Conservation (phyloP, 139 green algal genomes). For the Chlamydomonas sp. region DNA sequence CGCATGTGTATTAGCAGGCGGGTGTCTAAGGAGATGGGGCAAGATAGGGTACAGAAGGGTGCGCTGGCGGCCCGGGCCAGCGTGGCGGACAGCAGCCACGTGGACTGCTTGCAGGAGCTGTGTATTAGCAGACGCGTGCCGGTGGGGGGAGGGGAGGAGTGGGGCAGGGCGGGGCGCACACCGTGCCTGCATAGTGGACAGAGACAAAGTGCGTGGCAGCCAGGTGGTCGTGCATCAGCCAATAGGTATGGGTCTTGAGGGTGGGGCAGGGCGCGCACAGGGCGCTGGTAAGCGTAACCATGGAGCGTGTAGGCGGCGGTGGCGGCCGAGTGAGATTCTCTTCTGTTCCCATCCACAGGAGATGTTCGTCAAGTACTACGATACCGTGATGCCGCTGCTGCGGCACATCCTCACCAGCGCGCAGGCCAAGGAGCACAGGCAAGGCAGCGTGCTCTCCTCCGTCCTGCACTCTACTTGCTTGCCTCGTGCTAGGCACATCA, state of each 20-base stretch:
- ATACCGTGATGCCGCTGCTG: conserved; percentile 93
- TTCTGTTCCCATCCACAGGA: conserved; percentile 40
- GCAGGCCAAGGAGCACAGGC: conserved; percentile 73
- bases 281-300: too few relatives aligned
- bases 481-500: too few relatives aligned
- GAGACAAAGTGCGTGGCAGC: too few relatives aligned
- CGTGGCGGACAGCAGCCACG: conserved; percentile 91
- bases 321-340: too few relatives aligned
- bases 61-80: conserved; percentile 94
- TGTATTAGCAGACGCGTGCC: neutral
- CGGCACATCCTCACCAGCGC: conserved; percentile 82
- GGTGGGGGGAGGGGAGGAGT: neutral
- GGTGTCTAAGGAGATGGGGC: neutral
- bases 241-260: too few relatives aligned
- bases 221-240: too few relatives aligned
- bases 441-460: too few relatives aligned
- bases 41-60: conserved; percentile 82
- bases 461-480: too few relatives aligned
- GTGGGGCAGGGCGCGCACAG: too few relatives aligned
- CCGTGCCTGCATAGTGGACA: too few relatives aligned
- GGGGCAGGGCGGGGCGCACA: conserved; percentile 12
- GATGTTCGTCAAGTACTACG: conserved; percentile 94
- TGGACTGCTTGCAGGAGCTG: conserved; percentile 8
- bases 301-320: too few relatives aligned
- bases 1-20: neutral